Evolutionary conservation across 805 yeast genomes (phyloP).

Genomic region (Hanseniaspora mollemarum): DNA sequence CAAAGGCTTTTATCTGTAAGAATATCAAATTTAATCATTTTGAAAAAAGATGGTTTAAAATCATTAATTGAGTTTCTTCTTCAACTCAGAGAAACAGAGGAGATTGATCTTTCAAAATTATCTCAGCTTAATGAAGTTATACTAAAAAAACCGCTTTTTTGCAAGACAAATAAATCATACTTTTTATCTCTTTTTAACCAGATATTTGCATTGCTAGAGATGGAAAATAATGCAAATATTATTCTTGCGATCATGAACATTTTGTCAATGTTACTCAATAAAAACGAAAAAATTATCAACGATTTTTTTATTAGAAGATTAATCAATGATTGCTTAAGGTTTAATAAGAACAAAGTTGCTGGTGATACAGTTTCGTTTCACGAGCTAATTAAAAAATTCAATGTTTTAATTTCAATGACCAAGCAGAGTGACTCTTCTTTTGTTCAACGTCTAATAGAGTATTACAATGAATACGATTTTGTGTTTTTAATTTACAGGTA

Average conservation of each 20-base stretch:
- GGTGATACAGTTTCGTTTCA: conserved; percentile 35
- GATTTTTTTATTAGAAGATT: conserved; percentile 50
- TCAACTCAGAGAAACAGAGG: conserved; percentile 66
- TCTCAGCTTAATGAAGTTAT: conserved; percentile 57
- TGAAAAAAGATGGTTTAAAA: conserved; percentile 55
- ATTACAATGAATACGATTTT: conserved; percentile 22
- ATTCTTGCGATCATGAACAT: conserved; percentile 47
- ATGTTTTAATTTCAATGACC: conserved; percentile 53
- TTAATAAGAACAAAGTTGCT: conserved; percentile 23
- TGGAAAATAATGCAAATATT: conserved; percentile 49
- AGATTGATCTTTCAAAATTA: conserved; percentile 52
- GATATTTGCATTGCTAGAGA: conserved; percentile 42
- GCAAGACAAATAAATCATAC: conserved; percentile 39
- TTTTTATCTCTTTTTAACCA: conserved; percentile 53
- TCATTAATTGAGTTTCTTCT: conserved; percentile 64
- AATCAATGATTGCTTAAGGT: conserved; percentile 28
- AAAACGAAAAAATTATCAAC: conserved; percentile 39
- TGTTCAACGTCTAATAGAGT: conserved; percentile 25
- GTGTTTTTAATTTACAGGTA: conserved; percentile 32
- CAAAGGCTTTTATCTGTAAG: conserved; percentile 1
- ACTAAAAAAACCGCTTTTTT: conserved; percentile 45
- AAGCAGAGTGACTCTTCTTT: conserved; percentile 35
- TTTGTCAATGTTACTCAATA: conserved; percentile 40
- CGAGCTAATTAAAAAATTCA: conserved; percentile 48
- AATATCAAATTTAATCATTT: conserved; percentile 18